Conservation (phyloP, 805 yeast species). For the Grigorovia humatica region DNA sequence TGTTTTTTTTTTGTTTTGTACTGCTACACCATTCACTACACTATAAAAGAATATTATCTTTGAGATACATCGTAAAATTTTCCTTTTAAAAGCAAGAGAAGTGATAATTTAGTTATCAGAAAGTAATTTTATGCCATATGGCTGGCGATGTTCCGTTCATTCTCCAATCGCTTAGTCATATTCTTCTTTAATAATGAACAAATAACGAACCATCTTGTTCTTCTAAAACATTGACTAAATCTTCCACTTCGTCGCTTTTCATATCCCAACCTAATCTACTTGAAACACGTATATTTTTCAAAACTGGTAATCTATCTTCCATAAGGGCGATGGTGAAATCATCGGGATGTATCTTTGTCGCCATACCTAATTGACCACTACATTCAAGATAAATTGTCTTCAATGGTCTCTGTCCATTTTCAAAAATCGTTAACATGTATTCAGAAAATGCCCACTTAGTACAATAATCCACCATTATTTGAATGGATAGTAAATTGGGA, state of each 20-base stretch:
- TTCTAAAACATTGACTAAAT: slow-evolving; percentile 58
- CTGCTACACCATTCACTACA: too few species aligned
- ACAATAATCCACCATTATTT: slow-evolving; percentile 71
- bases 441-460: slow-evolving; percentile 42
- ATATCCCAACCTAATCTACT: slow-evolving; percentile 82
- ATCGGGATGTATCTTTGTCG: slow-evolving; percentile 74
- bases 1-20: neutral
- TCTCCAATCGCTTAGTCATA: neutral
- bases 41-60: too few species aligned
- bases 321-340: slow-evolving; percentile 77
- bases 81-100: too few species aligned
- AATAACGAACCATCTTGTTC: slow-evolving; percentile 72
- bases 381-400: slow-evolving; percentile 61
- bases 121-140: too few species aligned
- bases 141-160: too few species aligned
- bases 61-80: too few species aligned
- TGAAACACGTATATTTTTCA: slow-evolving; percentile 57
- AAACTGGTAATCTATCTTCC: slow-evolving; percentile 63
- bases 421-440: slow-evolving; percentile 28
- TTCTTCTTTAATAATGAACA: slow-evolving; percentile 30
- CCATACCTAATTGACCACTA: slow-evolving; percentile 78
- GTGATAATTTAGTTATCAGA: too few species aligned
- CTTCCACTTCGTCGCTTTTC: slow-evolving; percentile 47
- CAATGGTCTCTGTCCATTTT: slow-evolving; percentile 30
- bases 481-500: slow-evolving; percentile 55